Percentiles rank a stretch among this genome's conserved stretches.
These are phyloP conservation scores for Parachaetomium inaequale DNA, from an alignment of 495 filamentous ascomycete genomes.

Conservation along the genomic window DNA sequence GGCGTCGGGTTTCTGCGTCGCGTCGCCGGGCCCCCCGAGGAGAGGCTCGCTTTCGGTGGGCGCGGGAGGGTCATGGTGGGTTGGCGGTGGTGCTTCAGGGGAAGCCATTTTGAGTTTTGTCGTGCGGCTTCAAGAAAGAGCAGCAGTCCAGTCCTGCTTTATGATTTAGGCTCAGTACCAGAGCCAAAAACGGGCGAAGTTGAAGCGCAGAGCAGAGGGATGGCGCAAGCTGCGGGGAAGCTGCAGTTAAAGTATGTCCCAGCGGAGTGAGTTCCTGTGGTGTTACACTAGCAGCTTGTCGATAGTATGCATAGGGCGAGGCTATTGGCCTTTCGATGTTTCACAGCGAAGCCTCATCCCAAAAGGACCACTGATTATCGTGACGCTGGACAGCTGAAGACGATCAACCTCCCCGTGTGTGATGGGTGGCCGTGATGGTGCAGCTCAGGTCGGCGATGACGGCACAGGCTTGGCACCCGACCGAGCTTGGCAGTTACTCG, in stretches of 20 bases:
- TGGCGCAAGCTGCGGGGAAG: slow-evolving; percentile 3
- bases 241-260: not conserved
- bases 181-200: not conserved
- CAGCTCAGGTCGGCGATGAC: slow-evolving; percentile 22
- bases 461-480: no score
- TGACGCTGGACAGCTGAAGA: not conserved
- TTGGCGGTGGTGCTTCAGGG: not conserved
- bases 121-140: not conserved
- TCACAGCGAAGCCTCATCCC: not conserved
- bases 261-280: not conserved
- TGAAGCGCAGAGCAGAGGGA: not conserved
- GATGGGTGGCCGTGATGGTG: slow-evolving; percentile 15
- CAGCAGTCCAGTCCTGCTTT: no score
- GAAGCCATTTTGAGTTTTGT: slow-evolving; percentile 15
- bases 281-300: not conserved
- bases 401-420: not conserved
- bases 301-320: not conserved
- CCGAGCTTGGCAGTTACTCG: no score
- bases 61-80: slow-evolving; percentile 2
- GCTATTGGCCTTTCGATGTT: not conserved
- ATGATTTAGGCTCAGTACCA: no score
- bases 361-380: not conserved
- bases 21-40: slow-evolving; percentile 70
- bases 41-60: slow-evolving; percentile 68
- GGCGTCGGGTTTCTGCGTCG: slow-evolving; percentile 59